Base-by-base conservation (phyloP, 805 yeast genomes). In the Tetrapisispora taiwanensis region DNA sequence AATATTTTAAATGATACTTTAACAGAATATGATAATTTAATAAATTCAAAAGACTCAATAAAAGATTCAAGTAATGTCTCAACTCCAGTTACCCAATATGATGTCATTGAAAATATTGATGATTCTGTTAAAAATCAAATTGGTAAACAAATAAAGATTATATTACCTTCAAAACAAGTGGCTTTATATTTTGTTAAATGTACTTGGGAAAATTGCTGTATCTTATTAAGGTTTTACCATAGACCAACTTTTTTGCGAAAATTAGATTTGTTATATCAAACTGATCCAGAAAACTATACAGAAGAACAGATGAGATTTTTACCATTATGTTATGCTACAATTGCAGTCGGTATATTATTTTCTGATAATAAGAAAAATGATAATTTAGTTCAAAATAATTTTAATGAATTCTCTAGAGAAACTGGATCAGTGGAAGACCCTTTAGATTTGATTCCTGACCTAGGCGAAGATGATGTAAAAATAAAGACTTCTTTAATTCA, bases 171-270 rank as follows among this genome's bases (percentile, higher is more conserved):
- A 3, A 79, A 84, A 54, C 80, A 78, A 19, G 75, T 76, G 20
- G 90, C 95, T 0, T 63, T 85, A 32, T 76, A 78, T 53, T 71
- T 88, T 53, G 78, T 88, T 26, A 78, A 77, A 53, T 76, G 79
- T 39, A 85, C 90, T 3, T 88, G 95, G 94, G 78, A 80, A 53
- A 81, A 83, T 52, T 88, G 95, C 1, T 86, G 95, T 64, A 74
- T 92, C 9, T 66, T 89, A 42, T 82, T 87, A 56, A 69, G 95
- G 44, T 87, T 88, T 58, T 85, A 85, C 60, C 96, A 88, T 58
- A 71, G 95, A 30, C 95, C 95, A 1, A 76, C 88, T 2, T 79
- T 87, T 51, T 72, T 84, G 42, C 76, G 76, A 50, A 88, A 84
- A 54, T 71, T 88, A 31, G 87, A 85, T 52, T 74, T 79, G 45